Conservation (phyloP, 306 rosid species). For the Lupinus albus region DNA sequence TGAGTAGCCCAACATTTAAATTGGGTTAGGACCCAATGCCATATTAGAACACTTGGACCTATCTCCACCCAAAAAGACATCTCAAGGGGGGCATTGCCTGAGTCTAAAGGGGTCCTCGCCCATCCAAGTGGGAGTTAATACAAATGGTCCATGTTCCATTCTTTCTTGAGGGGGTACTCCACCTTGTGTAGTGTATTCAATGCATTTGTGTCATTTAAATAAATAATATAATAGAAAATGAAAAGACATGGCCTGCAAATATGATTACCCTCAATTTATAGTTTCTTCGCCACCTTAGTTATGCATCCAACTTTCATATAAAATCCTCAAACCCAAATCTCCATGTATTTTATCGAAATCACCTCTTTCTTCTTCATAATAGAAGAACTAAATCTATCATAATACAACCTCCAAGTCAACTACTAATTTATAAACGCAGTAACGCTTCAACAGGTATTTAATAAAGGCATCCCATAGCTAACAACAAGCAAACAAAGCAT, state of each 20-base stretch:
- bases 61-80: background rate
- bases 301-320: conserved; percentile 22
- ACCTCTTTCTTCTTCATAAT: conserved; percentile 10
- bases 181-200: background rate
- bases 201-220: background rate
- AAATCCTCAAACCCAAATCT: conserved; percentile 31
- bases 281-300: background rate
- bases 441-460: background rate
- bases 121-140: background rate
- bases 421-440: background rate
- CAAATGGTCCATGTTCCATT: background rate
- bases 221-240: background rate
- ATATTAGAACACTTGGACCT: background rate
- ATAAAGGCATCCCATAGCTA: background rate
- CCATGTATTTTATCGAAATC: conserved; percentile 11
- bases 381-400: conserved; percentile 8
- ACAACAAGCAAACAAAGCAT: conserved; percentile 12
- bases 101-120: background rate
- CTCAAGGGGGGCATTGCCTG: background rate
- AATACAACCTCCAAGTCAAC: conserved; percentile 6
- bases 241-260: background rate
- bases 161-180: conserved; percentile 7
- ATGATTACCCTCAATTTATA: conserved; percentile 19
- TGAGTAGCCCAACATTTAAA: background rate
- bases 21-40: background rate